These are phyloP conservation scores for Amanita pallidorosea DNA, from an alignment of 768 basidiomycete genomes.

Conservation along the genomic window DNA sequence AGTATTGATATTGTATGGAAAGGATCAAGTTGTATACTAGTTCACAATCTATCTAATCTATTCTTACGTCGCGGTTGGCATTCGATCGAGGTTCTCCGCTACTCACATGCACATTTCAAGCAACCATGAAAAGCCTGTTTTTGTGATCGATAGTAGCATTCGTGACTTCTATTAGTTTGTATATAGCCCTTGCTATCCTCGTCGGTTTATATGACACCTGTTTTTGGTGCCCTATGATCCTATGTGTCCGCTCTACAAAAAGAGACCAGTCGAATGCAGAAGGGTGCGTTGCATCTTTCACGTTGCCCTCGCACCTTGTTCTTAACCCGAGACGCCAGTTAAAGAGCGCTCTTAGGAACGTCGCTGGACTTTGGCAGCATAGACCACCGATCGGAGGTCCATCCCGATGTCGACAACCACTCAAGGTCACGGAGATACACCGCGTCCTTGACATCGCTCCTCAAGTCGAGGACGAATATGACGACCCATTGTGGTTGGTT, in stretches of 20 bases:
- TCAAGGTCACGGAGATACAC: background rate
- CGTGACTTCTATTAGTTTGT: background rate
- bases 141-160: background rate
- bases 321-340: background rate
- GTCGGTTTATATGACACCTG: background rate
- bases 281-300: background rate
- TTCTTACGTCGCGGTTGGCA: background rate
- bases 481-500: constrained; percentile 1
- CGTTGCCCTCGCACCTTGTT: background rate
- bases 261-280: background rate
- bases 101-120: background rate
- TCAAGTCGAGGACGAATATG: background rate
- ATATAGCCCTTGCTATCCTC: background rate
- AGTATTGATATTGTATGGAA: constrained; percentile 5
- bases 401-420: background rate
- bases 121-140: background rate
- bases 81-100: background rate
- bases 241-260: background rate
- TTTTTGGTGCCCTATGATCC: background rate
- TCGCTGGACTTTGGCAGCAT: background rate
- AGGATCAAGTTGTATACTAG: constrained; percentile 1
- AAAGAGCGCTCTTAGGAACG: background rate
- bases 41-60: background rate
- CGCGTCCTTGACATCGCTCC: background rate
- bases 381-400: background rate